Evolutionary conservation across 257 asterid genomes (phyloP).

Genomic region (Leptodermis oblonga): DNA sequence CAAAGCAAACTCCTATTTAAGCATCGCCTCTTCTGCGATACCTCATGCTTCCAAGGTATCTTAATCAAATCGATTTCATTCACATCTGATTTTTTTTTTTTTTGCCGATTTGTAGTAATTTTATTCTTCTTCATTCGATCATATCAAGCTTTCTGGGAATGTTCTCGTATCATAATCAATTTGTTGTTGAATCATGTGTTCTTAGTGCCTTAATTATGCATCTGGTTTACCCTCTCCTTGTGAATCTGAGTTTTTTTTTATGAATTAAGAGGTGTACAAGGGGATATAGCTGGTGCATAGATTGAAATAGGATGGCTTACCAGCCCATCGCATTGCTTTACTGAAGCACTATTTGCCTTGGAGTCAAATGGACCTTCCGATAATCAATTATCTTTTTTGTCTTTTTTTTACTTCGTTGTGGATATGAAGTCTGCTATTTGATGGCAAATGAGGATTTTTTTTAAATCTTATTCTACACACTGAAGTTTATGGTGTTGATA

Average conservation of each 20-base stretch:
- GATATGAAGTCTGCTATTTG: background rate
- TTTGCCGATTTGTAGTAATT: background rate
- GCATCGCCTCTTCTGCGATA: background rate
- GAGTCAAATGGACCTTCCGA: conserved; percentile 77
- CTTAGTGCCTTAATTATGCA: conserved; percentile 33
- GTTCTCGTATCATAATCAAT: background rate
- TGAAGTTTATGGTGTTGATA: conserved; percentile 53
- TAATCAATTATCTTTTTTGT: background rate
- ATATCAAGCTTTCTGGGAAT: too few relatives aligned
- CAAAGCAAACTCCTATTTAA: background rate
- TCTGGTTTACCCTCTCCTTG: conserved; percentile 78
- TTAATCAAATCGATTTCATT: background rate
- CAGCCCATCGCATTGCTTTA: conserved; percentile 66
- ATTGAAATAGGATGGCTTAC: conserved; percentile 59
- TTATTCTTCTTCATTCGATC: too few relatives aligned
- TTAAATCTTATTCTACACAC: conserved; percentile 54
- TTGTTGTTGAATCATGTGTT: background rate
- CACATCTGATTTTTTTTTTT: too few relatives aligned
- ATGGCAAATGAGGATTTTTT: conserved; percentile 46
- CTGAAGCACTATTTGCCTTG: conserved; percentile 37
- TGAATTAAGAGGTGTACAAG: conserved; percentile 29
- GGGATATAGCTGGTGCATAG: conserved; percentile 71
- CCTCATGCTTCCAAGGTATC: background rate
- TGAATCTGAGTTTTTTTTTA: background rate
- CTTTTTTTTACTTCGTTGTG: background rate